Percentiles rank a stretch among this genome's conserved stretches.
These are phyloP conservation scores for Dentipellis sp. DNA, from an alignment of 768 basidiomycete species.

Conservation along the genomic window DNA sequence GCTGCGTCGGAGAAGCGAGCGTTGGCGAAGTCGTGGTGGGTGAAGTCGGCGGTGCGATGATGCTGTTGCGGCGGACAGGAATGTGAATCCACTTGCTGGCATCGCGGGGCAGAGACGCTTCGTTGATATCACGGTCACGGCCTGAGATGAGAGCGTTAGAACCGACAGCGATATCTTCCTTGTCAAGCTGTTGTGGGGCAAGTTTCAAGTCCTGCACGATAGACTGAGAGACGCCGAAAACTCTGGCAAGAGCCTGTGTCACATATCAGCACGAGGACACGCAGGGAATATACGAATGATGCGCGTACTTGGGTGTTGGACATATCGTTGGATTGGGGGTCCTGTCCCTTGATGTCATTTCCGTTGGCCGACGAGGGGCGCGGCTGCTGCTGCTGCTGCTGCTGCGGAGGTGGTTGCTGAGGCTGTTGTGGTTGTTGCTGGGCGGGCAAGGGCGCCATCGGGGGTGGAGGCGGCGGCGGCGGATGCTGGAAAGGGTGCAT, in stretches of 20 bases:
- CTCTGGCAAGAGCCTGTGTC: conserved; percentile 57
- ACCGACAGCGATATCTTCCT: conserved; percentile 72
- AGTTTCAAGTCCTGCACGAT: conserved; percentile 62
- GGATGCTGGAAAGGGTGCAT: conserved; percentile 55
- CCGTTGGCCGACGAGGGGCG: conserved; percentile 19
- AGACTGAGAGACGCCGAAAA: conserved; percentile 65
- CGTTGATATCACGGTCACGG: conserved; percentile 51
- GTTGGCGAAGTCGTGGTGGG: conserved; percentile 7
- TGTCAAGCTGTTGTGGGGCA: conserved; percentile 36
- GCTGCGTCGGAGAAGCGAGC: conserved; percentile 17
- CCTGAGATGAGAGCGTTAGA: conserved; percentile 62
- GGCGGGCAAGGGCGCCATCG: conserved; percentile 30
- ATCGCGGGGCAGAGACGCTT: conserved; percentile 51
- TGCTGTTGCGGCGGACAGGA: conserved; percentile 39
- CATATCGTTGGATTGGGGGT: conserved; percentile 75
- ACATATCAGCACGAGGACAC: conserved; percentile 7
- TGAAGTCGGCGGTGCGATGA: conserved; percentile 13
- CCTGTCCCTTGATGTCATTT: conserved; percentile 56
- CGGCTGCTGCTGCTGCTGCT: conserved; percentile 18
- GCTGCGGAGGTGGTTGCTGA: conserved; percentile 20
- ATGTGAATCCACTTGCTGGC: conserved; percentile 51
- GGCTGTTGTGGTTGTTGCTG: conserved; percentile 23
- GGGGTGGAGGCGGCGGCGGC: conserved; percentile 26
- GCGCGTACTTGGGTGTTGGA: conserved; percentile 50
- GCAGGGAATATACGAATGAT: neutral